Evolutionary conservation across 2,329 filamentous ascomycete species (phyloP), one percentile per base, ranked within the genome.

Genomic region (Trichoderma brevicompactum): DNA sequence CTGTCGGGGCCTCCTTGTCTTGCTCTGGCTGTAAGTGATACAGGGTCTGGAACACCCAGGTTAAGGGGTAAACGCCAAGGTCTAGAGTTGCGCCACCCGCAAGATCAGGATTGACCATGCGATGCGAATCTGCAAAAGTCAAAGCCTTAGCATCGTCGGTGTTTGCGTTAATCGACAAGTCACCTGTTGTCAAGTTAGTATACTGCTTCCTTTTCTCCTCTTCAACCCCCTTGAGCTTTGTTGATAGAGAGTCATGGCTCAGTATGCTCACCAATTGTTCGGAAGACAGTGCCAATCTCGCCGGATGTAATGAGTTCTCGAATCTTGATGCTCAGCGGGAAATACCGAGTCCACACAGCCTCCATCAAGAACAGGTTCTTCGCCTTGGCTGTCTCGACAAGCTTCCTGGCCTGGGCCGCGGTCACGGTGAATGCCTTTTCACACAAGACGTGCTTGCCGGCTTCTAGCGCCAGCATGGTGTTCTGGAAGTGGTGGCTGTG

Each of bases 401-500:
- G 83, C 75, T 87, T 87, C 77, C 86, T 87, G 28, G 90, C 82
- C 79, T 97, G 93, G 9, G 87, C 82, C 2, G 90, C 92, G 69
- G 90, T 96, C 68, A 94, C 91, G 1, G 92, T 96, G 72, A 97
- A 89, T 0, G 93, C 87, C 82, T 97, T 97, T 78, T 97, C 93
- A 77, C 92, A 96, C 40, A 97, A 85, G 36, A 97, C 92, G 72
- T 94, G 85, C 83, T 96, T 97, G 72, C 92, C 91, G 7, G 90
- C 91, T 70, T 92, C 85, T 44, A 97, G 83, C 49, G 89, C 90
- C n/a, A 96, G 85, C 86, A 93, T 92, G 69, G 87, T 86, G 79
- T 97, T 94, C 77, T 96, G 92, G 81, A 94, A 96, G 81, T 97
- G 93, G 77, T 96, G 93, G 72, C 91, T 94, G 80, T 96, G 93